Evolutionary conservation across 805 yeast genomes (phyloP), one percentile per base, ranked within the genome.

Genomic region (Schwanniomyces yamadae): DNA sequence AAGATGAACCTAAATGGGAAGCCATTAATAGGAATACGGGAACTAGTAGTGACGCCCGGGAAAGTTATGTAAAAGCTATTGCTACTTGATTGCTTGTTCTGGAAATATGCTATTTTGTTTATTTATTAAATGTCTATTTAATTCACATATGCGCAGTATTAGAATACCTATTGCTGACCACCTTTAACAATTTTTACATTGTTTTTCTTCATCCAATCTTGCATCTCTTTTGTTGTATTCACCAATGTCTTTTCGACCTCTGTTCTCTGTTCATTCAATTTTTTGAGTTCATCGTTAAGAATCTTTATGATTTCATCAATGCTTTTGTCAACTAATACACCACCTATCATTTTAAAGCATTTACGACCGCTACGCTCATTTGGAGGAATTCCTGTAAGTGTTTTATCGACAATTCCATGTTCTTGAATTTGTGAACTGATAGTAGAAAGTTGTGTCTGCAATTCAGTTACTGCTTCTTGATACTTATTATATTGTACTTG

Each of bases 1-100:
- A 88, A 59, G 96, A 88, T 49, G 96, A 90, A 64, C 98, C 98
- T 18, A 91, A 89, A 58, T 91, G 99, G 99, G 77, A 82, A 23
- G 95, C 96, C 6, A 75, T 85, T 51, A 77, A 78, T 53, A 75
- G 95, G 41, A 85, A 86, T 22, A 54, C 56, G 21, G 54, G 57
- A 21, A 50, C 50, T 23, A 36, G 45, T 17, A 55, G 64, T n/a
- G 57, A 49, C 17, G 71, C 71, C 12, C 58, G 73, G 31, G 19
- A 42, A 11, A 52, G 51, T n/a, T 67, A 67, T 35, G 61, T 61
- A 21, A 47, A 54, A 17, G 41, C 58, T 5, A 56, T 65, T 14
- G 44, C 59, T 17, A 68, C 51, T 8, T 55, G 23, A 21, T 10
- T 19, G 23, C 12, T 28, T 19, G 19, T 12, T 16, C 11, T 28